Evolutionary conservation across 768 basidiomycete species (phyloP).

Genomic region (Hydnum rufescens): DNA sequence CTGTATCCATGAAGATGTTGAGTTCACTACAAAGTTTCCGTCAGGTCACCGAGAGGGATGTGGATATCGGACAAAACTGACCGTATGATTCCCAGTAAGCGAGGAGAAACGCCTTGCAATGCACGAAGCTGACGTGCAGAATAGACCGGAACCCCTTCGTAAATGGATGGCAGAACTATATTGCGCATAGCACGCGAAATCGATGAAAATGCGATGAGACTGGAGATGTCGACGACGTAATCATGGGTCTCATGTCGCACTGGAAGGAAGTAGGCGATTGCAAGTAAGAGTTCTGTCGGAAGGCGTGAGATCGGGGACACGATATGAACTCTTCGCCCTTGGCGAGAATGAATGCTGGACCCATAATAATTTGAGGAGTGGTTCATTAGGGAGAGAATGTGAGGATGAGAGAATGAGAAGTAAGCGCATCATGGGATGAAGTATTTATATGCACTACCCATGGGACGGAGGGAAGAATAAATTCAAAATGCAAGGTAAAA

Average conservation of each 20-base stretch:
- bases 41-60: not conserved
- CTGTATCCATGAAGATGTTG: not conserved
- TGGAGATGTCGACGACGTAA: not conserved
- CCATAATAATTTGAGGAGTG: too few species aligned
- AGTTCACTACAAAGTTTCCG: not conserved
- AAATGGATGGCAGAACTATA: not conserved
- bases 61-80: not conserved
- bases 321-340: too few species aligned
- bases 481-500: too few species aligned
- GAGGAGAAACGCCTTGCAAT: not conserved
- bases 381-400: too few species aligned
- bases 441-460: too few species aligned
- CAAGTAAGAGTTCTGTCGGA: not conserved
- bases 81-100: not conserved
- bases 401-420: too few species aligned
- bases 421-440: too few species aligned
- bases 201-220: not conserved
- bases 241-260: constrained; percentile 2
- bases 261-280: not conserved
- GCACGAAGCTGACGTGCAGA: not conserved
- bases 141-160: not conserved
- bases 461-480: too few species aligned
- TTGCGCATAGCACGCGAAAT: not conserved
- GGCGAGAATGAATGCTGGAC: too few species aligned
- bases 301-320: too few species aligned